Conservation (phyloP, 352 stramenopile genomes). For the Phytopythium ostracodes region DNA sequence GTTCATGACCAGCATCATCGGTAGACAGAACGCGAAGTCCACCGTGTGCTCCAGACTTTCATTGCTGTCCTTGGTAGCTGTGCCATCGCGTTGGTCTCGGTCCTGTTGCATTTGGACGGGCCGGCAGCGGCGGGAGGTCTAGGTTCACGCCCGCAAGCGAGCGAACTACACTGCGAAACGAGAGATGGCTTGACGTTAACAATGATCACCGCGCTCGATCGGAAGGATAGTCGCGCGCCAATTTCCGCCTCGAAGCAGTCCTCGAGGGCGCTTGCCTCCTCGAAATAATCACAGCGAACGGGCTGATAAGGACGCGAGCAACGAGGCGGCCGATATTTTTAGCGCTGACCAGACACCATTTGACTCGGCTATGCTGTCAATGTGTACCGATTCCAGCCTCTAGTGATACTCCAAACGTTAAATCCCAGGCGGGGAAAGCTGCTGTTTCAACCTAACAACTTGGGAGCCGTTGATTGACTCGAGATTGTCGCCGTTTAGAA, state of each 20-base stretch:
- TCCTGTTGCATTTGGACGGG: background rate
- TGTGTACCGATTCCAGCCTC: background rate
- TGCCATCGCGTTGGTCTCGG: background rate
- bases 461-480: no score
- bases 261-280: background rate
- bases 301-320: background rate
- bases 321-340: background rate
- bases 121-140: background rate
- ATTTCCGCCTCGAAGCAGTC: background rate
- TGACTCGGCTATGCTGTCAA: background rate
- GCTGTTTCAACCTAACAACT: no score
- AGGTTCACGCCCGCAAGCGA: background rate
- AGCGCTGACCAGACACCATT: background rate
- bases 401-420: no score
- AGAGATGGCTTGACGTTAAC: no score
- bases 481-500: no score
- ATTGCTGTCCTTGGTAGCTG: background rate
- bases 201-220: no score
- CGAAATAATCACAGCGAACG: background rate
- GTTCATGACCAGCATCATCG: slow-evolving; percentile 14
- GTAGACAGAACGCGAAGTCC: slow-evolving; percentile 12
- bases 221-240: background rate
- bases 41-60: slow-evolving; percentile 2
- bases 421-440: no score
- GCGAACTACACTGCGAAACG: background rate